Conservation (phyloP, 2,329 filamentous ascomycete genomes). For the Plenodomus tracheiphilus region DNA sequence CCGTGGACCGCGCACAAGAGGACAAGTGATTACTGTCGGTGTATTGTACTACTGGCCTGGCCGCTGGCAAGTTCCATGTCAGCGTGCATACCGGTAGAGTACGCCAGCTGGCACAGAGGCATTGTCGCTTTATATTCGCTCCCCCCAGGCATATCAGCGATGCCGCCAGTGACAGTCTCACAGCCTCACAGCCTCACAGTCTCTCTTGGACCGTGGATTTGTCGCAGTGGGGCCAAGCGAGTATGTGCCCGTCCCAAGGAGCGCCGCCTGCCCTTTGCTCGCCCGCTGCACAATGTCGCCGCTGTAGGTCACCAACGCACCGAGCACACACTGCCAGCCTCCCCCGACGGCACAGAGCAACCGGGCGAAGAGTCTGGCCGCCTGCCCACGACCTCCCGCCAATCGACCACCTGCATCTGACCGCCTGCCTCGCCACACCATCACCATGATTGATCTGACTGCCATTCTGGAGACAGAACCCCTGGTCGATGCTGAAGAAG, state of each 20-base stretch:
- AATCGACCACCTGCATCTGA: constrained; percentile 7
- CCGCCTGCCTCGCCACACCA: constrained; percentile 5
- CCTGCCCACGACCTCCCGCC: constrained; percentile 2
- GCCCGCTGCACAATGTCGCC: constrained; percentile 3
- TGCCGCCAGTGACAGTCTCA: too few relatives aligned
- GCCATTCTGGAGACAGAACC: constrained; percentile 50
- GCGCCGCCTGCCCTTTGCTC: not conserved
- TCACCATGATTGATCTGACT: constrained; percentile 27
- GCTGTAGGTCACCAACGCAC: constrained; percentile 5
- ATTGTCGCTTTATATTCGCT: too few relatives aligned
- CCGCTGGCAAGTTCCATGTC: too few relatives aligned
- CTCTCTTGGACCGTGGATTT: too few relatives aligned
- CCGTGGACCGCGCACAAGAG: not conserved
- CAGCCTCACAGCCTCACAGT: too few relatives aligned
- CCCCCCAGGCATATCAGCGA: too few relatives aligned
- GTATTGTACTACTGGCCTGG: too few relatives aligned
- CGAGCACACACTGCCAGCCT: constrained; percentile 3
- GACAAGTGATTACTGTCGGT: not conserved
- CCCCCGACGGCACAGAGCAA: not conserved
- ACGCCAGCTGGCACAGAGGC: too few relatives aligned
- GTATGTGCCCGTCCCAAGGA: constrained; percentile 6
- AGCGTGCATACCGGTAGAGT: too few relatives aligned
- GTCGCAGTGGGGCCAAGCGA: constrained; percentile 3
- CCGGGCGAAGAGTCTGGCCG: not conserved
- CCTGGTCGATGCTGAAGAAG: constrained; percentile 63